These are phyloP conservation scores for Westerdykella sp. DNA, from an alignment of 2,329 filamentous ascomycete genomes.

Conservation along the genomic window DNA sequence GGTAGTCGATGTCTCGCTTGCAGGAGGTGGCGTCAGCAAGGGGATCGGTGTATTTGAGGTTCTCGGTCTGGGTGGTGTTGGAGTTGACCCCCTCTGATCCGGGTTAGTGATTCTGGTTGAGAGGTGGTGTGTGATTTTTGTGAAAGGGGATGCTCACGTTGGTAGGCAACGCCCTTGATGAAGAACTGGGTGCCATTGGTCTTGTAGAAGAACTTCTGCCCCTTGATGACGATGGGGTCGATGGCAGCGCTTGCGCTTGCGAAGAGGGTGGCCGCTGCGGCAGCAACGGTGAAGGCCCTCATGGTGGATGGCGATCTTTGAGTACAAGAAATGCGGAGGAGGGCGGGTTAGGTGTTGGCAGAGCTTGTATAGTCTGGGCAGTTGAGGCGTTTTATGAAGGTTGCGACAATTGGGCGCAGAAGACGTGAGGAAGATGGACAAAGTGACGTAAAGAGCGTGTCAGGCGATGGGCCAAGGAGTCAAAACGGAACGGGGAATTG, in stretches of 20 bases:
- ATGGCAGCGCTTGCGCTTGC: conserved; percentile 49
- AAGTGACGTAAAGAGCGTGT: conserved; percentile 14
- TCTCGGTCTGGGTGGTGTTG: conserved; percentile 49
- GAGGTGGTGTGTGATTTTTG: neutral
- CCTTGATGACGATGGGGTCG: conserved; percentile 65
- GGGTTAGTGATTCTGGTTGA: conserved; percentile 6
- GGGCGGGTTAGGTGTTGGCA: conserved; percentile 13
- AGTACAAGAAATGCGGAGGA: conserved; percentile 17
- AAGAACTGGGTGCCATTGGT: conserved; percentile 42
- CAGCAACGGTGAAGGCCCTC: conserved; percentile 47
- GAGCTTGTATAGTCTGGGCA: conserved; percentile 14
- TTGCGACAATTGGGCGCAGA: conserved; percentile 4
- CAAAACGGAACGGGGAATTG: conserved; percentile 14
- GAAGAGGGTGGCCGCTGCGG: conserved; percentile 50
- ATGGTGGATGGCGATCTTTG: conserved; percentile 40
- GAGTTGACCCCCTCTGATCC: conserved; percentile 52
- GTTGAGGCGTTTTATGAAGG: conserved; percentile 8
- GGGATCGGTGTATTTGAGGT: conserved; percentile 68
- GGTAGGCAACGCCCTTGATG: conserved; percentile 93
- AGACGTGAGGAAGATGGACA: conserved; percentile 17
- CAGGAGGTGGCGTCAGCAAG: conserved; percentile 66
- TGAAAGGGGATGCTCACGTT: conserved; percentile 44
- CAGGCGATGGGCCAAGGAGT: conserved; percentile 12
- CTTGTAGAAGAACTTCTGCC: conserved; percentile 2
- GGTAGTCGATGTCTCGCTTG: conserved; percentile 76